phyloP scores from a whole-genome alignment of 192 early-diverging fungal species.

The Obelidium mucronatum region DNA sequence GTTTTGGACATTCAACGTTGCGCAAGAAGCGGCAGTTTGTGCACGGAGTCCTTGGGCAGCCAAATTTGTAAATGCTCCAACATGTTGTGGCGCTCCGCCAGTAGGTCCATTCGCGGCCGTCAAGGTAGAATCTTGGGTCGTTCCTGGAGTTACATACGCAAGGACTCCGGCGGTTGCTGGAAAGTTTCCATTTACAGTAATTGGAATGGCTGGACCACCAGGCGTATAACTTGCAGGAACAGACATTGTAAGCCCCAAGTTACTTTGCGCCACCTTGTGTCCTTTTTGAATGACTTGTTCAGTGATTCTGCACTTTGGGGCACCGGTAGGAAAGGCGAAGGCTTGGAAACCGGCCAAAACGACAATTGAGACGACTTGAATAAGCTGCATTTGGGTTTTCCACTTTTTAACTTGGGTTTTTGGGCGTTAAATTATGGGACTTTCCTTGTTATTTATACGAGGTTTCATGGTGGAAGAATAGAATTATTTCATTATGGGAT shows the following conservation, averaged over 20 bases:
- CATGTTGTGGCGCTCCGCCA: neutral
- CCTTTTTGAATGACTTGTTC: conserved; percentile 3
- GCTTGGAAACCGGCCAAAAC: neutral
- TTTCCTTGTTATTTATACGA: too few relatives aligned
- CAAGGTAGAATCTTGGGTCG: conserved; percentile 24
- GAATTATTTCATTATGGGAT: too few relatives aligned
- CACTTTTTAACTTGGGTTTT: neutral
- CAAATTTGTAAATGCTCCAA: conserved; percentile 4
- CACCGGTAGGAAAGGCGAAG: conserved; percentile 24
- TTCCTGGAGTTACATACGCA: conserved; percentile 41
- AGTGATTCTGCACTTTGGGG: conserved; percentile 25
- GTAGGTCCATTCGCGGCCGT: neutral
- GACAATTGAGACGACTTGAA: neutral
- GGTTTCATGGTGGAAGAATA: too few relatives aligned
- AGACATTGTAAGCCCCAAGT: conserved; percentile 5
- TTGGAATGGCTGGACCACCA: conserved; percentile 26
- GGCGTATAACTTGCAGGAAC: conserved; percentile 32
- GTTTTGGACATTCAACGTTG: conserved; percentile 33
- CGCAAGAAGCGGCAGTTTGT: conserved; percentile 43
- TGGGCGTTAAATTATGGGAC: too few relatives aligned
- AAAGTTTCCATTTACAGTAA: conserved; percentile 12
- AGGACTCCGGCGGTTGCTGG: conserved; percentile 33
- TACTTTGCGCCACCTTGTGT: neutral
- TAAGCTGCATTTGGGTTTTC: neutral
- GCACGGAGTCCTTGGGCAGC: conserved; percentile 42